Evolutionary conservation across 352 stramenopile species (phyloP).

Genomic region (Phytophthora idaei): DNA sequence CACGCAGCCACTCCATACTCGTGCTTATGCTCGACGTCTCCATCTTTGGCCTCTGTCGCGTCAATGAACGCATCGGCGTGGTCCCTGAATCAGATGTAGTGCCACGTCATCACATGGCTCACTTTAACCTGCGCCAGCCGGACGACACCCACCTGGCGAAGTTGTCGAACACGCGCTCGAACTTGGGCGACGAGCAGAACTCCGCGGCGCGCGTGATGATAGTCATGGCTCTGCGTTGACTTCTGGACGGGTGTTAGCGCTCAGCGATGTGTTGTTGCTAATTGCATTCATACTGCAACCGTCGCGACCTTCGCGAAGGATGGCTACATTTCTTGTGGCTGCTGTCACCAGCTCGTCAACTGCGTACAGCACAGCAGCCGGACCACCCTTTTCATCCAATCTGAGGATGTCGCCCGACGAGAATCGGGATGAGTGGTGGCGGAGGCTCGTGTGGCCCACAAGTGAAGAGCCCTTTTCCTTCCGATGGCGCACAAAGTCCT

Average conservation of each 20-base stretch:
- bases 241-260: background rate
- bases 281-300: background rate
- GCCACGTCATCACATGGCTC: slow-evolving; percentile 11
- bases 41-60: slow-evolving; percentile 62
- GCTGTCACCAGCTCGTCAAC: background rate
- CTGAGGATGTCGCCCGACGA: background rate
- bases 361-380: background rate
- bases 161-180: slow-evolving; percentile 78
- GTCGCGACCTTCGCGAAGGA: slow-evolving; percentile 22
- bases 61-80: slow-evolving; percentile 69
- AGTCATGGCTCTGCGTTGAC: slow-evolving; percentile 36
- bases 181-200: slow-evolving; percentile 76
- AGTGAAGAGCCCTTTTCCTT: background rate
- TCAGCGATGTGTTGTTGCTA: background rate
- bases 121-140: slow-evolving; percentile 12
- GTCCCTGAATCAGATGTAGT: slow-evolving; percentile 38
- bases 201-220: slow-evolving; percentile 70
- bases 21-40: slow-evolving; percentile 80
- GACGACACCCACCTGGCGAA: slow-evolving; percentile 56
- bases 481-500: background rate
- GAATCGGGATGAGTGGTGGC: slow-evolving; percentile 35
- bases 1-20: slow-evolving; percentile 38
- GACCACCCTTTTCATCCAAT: slow-evolving; percentile 27
- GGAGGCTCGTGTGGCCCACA: slow-evolving; percentile 11
- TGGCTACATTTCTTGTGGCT: slow-evolving; percentile 24